Conservation (phyloP, 1,284 basidiomycete species). For the Lentinula novae-zelandiae region DNA sequence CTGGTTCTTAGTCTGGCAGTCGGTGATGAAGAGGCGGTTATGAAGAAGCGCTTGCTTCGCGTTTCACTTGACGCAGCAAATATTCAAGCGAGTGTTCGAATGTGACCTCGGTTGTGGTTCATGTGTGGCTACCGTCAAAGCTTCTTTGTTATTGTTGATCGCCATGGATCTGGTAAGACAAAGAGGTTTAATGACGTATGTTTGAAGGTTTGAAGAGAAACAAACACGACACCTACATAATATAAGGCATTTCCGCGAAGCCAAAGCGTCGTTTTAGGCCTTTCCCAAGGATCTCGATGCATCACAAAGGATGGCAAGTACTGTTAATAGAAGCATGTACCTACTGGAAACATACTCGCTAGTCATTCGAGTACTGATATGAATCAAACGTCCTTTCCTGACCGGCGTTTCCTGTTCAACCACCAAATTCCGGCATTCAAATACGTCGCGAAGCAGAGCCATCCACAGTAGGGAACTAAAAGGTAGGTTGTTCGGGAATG, state of each 20-base stretch:
- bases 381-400: not conserved
- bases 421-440: slow-evolving; percentile 65
- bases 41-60: slow-evolving; percentile 2
- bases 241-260: not conserved
- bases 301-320: too few species aligned
- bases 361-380: too few species aligned
- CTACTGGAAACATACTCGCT: not conserved
- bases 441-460: slow-evolving; percentile 66
- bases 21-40: not conserved
- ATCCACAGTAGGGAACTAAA: slow-evolving; percentile 61
- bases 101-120: not conserved
- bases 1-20: not conserved
- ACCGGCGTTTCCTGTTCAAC: slow-evolving; percentile 33
- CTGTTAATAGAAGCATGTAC: too few species aligned
- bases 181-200: too few species aligned
- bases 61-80: slow-evolving; percentile 5
- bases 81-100: not conserved
- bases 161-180: too few species aligned
- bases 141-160: not conserved
- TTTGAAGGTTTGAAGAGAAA: too few species aligned
- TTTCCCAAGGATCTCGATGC: not conserved
- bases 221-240: too few species aligned
- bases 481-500: slow-evolving; percentile 51
- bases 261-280: too few species aligned
- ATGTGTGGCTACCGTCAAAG: not conserved